Percentiles rank a stretch among this genome's conserved stretches.
Conservation (phyloP, 2,329 filamentous ascomycete species). For the Aspergillus pseudoglaucus region DNA sequence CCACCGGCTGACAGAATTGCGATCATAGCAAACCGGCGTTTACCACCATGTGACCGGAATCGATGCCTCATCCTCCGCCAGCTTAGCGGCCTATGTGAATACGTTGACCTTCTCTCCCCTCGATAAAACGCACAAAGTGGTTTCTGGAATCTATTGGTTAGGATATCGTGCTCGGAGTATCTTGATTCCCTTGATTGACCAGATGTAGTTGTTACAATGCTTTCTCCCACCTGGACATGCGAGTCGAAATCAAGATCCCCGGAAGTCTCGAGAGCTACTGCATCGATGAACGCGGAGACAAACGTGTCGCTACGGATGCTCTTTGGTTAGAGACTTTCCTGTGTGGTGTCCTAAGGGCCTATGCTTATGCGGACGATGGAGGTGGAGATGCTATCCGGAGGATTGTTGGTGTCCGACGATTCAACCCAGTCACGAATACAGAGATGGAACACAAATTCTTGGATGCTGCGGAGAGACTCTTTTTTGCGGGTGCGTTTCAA, state of each 20-base stretch:
- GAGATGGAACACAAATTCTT: slow-evolving; percentile 96
- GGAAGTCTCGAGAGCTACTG: slow-evolving; percentile 96
- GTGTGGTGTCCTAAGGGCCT: slow-evolving; percentile 87
- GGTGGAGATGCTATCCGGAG: slow-evolving; percentile 91
- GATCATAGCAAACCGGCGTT: slow-evolving; percentile 62
- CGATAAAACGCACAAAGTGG: slow-evolving; percentile 80
- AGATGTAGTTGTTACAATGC: slow-evolving; percentile 86
- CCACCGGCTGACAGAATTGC: slow-evolving; percentile 3
- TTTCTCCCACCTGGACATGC: slow-evolving; percentile 96
- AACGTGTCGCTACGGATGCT: slow-evolving; percentile 84
- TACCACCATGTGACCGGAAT: slow-evolving; percentile 98
- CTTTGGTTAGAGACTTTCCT: slow-evolving; percentile 97
- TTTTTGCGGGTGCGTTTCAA: slow-evolving; percentile 68
- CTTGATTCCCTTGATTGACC: slow-evolving; percentile 9
- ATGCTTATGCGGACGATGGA: slow-evolving; percentile 93
- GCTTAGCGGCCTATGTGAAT: slow-evolving; percentile 95
- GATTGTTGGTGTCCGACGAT: slow-evolving; percentile 92
- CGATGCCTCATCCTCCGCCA: slow-evolving; percentile 95
- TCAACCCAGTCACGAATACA: slow-evolving; percentile 97
- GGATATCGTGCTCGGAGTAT: slow-evolving; percentile 12
- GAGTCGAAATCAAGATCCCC: slow-evolving; percentile 93
- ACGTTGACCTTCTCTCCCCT: slow-evolving; percentile 86
- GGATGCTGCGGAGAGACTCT: slow-evolving; percentile 86
- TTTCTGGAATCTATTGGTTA: slow-evolving; percentile 90
- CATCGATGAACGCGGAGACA: slow-evolving; percentile 93